Base-by-base conservation (phyloP, 345 rosid genomes). In the Barbarea vulgaris region DNA sequence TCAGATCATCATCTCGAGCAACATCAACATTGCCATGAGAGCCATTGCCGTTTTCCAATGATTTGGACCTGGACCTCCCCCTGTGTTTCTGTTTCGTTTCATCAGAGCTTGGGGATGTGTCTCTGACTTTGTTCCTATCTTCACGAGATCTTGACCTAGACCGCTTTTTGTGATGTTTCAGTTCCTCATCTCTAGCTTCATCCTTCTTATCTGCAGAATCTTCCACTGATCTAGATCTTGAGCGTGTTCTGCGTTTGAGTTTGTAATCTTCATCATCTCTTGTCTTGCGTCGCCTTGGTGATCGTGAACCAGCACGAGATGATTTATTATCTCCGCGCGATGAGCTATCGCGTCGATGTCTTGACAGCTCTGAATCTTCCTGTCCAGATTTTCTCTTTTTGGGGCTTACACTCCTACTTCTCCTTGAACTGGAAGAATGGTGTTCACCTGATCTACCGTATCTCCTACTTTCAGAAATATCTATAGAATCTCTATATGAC, bases 341-440 rank as follows among this genome's bases (percentile, higher is more conserved):
- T 75, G 95, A 86, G 79, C 89, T 83, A 68, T 84, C 86, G 1
- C 75, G 83, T 47, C 27, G 74, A 58, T 34, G 87, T 69, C 79
- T 89, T 56, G 93, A 91, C 42, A 91, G 81, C 70, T 73, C 86
- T 62, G 89, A 83, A 82, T 81, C 89, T 59, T 70, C 82, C 47
- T 76, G 75, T 70, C 67, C 48, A 12, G 87, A 86, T 77, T 82
- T 88, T 81, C 88, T 89, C 53, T 33, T 67, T 48, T 47, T 85
- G 54, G 97, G 99, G 67, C 96, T 89, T 33, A 52, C 72, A 75
- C 97, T 90, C 84, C 83, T 86, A 72, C 87, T 85, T 85, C 97
- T 90, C 83, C 88, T 84, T 22, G 89, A 82, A 74, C 80, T 44
- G 64, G 89, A 80, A 27, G 91, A 86, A 82, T 65, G 81, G 63